These are phyloP conservation scores for Aspergillus coremiiformis DNA, from an alignment of 495 filamentous ascomycete genomes.

Conservation along the genomic window DNA sequence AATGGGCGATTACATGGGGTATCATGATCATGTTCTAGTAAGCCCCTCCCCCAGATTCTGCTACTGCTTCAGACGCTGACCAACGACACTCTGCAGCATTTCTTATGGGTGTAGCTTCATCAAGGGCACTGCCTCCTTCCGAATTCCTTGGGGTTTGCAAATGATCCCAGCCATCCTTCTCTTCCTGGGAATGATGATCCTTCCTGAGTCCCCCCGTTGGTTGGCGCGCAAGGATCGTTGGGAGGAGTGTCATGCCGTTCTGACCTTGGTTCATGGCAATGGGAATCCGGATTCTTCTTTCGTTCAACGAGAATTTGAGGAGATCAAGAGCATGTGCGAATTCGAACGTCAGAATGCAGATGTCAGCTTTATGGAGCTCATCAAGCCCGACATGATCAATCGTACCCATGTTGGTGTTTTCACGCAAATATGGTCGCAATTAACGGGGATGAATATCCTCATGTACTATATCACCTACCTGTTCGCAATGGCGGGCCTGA, in stretches of 20 bases:
- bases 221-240: constrained; percentile 65
- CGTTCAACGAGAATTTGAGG: constrained; percentile 57
- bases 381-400: constrained; percentile 66
- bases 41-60: neutral
- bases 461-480: constrained; percentile 63
- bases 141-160: constrained; percentile 71
- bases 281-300: constrained; percentile 55
- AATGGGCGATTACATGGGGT: constrained; percentile 78
- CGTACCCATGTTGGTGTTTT: constrained; percentile 68
- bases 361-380: constrained; percentile 61
- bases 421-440: constrained; percentile 77
- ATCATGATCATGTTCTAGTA: constrained; percentile 72
- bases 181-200: constrained; percentile 52
- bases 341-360: constrained; percentile 58
- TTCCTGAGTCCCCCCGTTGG: constrained; percentile 76
- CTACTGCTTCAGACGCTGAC: neutral
- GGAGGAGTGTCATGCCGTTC: constrained; percentile 58
- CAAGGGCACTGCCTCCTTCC: constrained; percentile 50
- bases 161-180: constrained; percentile 63
- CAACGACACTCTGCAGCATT: constrained; percentile 5
- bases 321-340: constrained; percentile 63
- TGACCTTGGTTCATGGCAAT: constrained; percentile 59
- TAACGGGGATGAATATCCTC: constrained; percentile 85
- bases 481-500: constrained; percentile 64
- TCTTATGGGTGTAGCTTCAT: constrained; percentile 21